phyloP scores from a whole-genome alignment of 305 asterid species.

The Fraxinus ornus region DNA sequence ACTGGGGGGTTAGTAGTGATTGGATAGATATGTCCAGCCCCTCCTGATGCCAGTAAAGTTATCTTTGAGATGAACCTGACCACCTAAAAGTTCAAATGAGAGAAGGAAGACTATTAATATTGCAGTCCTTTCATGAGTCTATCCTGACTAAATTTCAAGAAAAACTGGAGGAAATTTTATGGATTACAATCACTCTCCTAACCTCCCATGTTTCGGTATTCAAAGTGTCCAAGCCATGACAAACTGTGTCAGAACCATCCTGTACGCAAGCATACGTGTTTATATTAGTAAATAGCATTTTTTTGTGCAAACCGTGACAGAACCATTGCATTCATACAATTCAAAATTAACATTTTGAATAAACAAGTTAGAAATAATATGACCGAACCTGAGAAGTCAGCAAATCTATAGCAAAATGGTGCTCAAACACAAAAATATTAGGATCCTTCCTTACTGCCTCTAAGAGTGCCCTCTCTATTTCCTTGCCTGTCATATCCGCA shows the following conservation, averaged over 20 bases:
- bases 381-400: constrained; percentile 77
- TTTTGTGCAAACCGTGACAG: neutral
- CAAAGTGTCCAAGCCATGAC: constrained; percentile 88
- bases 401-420: constrained; percentile 93
- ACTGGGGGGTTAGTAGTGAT: neutral
- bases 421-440: constrained; percentile 77
- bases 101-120: constrained; percentile 15
- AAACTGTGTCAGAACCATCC: constrained; percentile 75
- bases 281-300: constrained; percentile 20
- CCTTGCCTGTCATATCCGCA: constrained; percentile 98
- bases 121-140: constrained; percentile 2
- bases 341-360: neutral
- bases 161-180: constrained; percentile 1
- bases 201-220: constrained; percentile 79
- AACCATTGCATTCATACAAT: neutral
- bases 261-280: constrained; percentile 37
- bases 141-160: neutral
- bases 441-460: constrained; percentile 89
- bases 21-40: constrained; percentile 75
- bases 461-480: constrained; percentile 87
- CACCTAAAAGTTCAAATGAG: constrained; percentile 49
- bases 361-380: neutral
- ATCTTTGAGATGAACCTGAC: constrained; percentile 90
- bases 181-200: constrained; percentile 29
- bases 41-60: constrained; percentile 95